These are phyloP conservation scores for Mycena metata DNA, from an alignment of 768 basidiomycete species.

Conservation along the genomic window DNA sequence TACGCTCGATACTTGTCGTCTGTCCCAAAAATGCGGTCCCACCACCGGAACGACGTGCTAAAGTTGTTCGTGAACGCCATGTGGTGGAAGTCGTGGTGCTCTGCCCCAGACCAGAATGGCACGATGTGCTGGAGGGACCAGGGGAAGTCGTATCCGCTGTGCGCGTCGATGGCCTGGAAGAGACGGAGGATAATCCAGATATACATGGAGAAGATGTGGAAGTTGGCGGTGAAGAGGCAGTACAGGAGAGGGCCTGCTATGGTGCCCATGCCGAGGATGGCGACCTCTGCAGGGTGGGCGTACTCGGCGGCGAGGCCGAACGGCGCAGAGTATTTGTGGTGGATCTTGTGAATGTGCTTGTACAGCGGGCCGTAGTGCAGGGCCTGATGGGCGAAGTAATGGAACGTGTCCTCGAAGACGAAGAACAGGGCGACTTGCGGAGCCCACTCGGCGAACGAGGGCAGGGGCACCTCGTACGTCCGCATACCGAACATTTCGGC, in stretches of 20 bases:
- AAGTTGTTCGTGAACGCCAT: slow-evolving; percentile 96
- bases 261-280: slow-evolving; percentile 94
- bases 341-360: slow-evolving; percentile 95
- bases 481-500: slow-evolving; percentile 90
- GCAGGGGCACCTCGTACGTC: slow-evolving; percentile 95
- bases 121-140: slow-evolving; percentile 95
- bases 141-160: slow-evolving; percentile 98
- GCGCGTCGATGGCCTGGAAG: slow-evolving; percentile 97
- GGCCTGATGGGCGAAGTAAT: slow-evolving; percentile 92
- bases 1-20: slow-evolving; percentile 91
- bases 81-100: slow-evolving; percentile 99
- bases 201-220: slow-evolving; percentile 96
- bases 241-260: slow-evolving; percentile 90
- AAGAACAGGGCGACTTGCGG: slow-evolving; percentile 92
- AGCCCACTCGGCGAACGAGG: slow-evolving; percentile 73
- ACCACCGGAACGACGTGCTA: slow-evolving; percentile 95
- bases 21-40: slow-evolving; percentile 90
- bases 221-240: slow-evolving; percentile 77
- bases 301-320: slow-evolving; percentile 99
- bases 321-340: slow-evolving; percentile 97
- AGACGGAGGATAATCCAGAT: slow-evolving; percentile 94
- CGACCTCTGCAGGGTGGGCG: slow-evolving; percentile 96
- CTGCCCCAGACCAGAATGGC: slow-evolving; percentile 97
- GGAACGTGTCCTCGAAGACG: slow-evolving; percentile 96
- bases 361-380: slow-evolving; percentile 89